phyloP scores from a whole-genome alignment of 441 rosid species.

The Eugenia klotzschiana region DNA sequence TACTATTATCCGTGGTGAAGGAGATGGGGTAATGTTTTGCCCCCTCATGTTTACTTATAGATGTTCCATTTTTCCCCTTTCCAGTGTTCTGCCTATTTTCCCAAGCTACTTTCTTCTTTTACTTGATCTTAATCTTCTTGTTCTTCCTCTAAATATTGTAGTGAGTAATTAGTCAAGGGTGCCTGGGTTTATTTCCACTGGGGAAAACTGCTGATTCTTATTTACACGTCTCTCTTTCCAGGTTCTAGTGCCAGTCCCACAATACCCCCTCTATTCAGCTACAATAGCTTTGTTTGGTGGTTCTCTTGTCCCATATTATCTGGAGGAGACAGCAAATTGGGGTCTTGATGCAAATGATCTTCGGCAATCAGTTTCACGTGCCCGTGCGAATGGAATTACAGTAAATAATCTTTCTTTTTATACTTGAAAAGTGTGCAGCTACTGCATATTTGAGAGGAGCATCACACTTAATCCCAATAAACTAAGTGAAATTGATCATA shows the following conservation, averaged over 20 bases:
- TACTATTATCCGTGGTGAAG: slow-evolving; percentile 58
- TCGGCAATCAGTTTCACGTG: slow-evolving; percentile 55
- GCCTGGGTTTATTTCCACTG: neutral
- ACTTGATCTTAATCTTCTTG: neutral
- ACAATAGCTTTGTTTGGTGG: slow-evolving; percentile 80
- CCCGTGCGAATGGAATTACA: slow-evolving; percentile 72
- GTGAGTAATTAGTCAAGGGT: neutral
- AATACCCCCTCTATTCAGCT: slow-evolving; percentile 96
- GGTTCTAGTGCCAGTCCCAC: slow-evolving; percentile 96
- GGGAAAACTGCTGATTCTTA: neutral
- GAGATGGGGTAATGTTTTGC: slow-evolving; percentile 60
- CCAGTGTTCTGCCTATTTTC: neutral
- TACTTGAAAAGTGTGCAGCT: neutral
- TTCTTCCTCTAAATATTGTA: neutral
- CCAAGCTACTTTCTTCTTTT: neutral
- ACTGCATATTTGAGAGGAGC: neutral
- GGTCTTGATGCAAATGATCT: slow-evolving; percentile 83
- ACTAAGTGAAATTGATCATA: too few species aligned
- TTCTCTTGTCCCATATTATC: slow-evolving; percentile 81
- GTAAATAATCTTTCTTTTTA: slow-evolving; percentile 30
- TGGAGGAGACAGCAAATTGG: slow-evolving; percentile 95
- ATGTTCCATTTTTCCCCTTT: neutral
- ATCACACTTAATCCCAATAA: neutral
- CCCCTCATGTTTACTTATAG: neutral
- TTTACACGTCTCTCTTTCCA: slow-evolving; percentile 11